These are phyloP conservation scores for Dorcoceras hygrometricum DNA, from an alignment of 257 asterid species.

Conservation along the genomic window DNA sequence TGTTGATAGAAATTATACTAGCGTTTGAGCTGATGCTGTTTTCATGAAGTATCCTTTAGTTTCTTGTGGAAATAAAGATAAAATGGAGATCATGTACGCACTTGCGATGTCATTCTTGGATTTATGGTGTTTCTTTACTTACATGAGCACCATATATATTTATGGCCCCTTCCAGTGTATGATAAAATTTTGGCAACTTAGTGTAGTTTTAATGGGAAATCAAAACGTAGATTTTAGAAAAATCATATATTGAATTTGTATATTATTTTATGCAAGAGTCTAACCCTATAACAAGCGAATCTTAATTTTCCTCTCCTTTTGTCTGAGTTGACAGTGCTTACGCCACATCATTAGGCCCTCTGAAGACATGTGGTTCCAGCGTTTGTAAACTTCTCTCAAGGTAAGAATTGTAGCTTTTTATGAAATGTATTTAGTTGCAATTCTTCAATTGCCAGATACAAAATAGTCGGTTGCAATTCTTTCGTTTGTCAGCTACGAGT, in stretches of 20 bases:
- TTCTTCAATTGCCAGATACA: slow-evolving; percentile 6
- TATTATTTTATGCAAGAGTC: slow-evolving; percentile 2
- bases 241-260: slow-evolving; percentile 18
- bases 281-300: slow-evolving; percentile 3
- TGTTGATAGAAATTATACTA: slow-evolving; percentile 14
- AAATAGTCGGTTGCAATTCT: neutral
- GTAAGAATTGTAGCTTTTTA: slow-evolving; percentile 29
- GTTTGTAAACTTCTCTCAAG: slow-evolving; percentile 27
- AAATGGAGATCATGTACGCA: neutral
- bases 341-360: slow-evolving; percentile 42
- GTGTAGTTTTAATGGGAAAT: neutral
- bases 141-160: neutral
- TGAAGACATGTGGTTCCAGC: slow-evolving; percentile 48
- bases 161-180: slow-evolving; percentile 2
- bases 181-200: neutral
- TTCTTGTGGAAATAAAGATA: slow-evolving; percentile 17
- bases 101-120: slow-evolving; percentile 2
- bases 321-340: slow-evolving; percentile 46
- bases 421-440: slow-evolving; percentile 9
- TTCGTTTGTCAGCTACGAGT: slow-evolving; percentile 15
- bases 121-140: slow-evolving; percentile 16
- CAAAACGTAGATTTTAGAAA: neutral
- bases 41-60: neutral
- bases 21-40: slow-evolving; percentile 4
- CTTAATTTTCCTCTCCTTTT: slow-evolving; percentile 29